These are phyloP conservation scores for Tulasnella sp. DNA, from an alignment of 768 basidiomycete genomes.

Conservation along the genomic window DNA sequence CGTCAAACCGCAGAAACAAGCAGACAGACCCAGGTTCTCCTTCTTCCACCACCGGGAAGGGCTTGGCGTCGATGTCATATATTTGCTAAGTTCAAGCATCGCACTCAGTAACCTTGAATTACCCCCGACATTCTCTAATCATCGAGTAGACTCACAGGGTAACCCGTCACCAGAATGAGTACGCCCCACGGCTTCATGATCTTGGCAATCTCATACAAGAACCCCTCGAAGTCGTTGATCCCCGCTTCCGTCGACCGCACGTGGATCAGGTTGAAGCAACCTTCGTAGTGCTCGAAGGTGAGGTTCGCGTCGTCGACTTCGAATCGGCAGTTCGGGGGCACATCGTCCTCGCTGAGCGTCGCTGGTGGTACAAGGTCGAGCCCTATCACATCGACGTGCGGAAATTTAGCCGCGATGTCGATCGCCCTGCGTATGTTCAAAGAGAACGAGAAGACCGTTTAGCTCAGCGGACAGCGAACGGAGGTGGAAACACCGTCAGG, in stretches of 20 bases:
- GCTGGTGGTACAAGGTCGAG: constrained; percentile 13
- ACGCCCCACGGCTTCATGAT: constrained; percentile 12
- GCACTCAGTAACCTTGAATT: background rate
- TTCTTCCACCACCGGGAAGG: constrained; percentile 3
- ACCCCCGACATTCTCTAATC: background rate
- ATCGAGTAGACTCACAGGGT: background rate
- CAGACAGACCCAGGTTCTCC: constrained; percentile 2
- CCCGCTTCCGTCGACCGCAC: constrained; percentile 11
- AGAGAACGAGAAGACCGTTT: background rate
- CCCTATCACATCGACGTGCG: constrained; percentile 15
- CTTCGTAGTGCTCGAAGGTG: constrained; percentile 7
- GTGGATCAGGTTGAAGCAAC: constrained; percentile 14
- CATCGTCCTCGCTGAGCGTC: background rate
- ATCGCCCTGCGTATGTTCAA: constrained; percentile 10
- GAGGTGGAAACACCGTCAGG: background rate
- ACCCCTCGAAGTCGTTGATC: constrained; percentile 5
- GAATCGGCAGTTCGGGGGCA: constrained; percentile 5
- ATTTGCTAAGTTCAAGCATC: background rate
- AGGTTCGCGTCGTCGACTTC: constrained; percentile 13
- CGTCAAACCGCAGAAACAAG: background rate
- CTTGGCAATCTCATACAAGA: constrained; percentile 14
- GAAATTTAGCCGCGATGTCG: constrained; percentile 13
- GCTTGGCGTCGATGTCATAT: background rate
- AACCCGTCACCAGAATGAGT: constrained; percentile 5
- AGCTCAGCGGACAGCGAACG: background rate